Conservation (phyloP, 495 filamentous ascomycete species). For the Rhypophila decipiens region DNA sequence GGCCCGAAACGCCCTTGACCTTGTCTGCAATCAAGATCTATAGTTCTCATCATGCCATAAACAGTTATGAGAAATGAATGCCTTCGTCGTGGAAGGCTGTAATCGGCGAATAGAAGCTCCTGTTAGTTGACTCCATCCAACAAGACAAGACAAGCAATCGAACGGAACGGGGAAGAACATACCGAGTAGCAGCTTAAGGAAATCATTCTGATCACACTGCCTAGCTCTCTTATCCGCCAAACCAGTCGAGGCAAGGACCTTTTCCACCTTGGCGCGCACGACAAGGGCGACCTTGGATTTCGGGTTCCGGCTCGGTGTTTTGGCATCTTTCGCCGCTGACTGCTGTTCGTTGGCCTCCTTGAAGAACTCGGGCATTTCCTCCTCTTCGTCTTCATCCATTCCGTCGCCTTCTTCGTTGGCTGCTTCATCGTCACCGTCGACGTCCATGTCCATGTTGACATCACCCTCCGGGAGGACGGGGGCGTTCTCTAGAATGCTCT, state of each 20-base stretch:
- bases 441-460: constrained; percentile 39
- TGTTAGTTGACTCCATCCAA: no score
- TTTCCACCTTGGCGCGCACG: constrained; percentile 74
- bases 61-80: constrained; percentile 76
- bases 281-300: constrained; percentile 70
- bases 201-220: constrained; percentile 86
- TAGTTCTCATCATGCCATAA: not conserved
- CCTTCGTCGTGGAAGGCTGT: constrained; percentile 73
- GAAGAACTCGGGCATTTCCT: constrained; percentile 62
- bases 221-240: constrained; percentile 74
- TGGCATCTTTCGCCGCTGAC: constrained; percentile 37
- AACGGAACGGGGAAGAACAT: not conserved
- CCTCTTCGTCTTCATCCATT: constrained; percentile 34
- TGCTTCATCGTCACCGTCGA: constrained; percentile 42
- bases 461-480: constrained; percentile 16
- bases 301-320: constrained; percentile 45
- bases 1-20: not conserved
- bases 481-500: constrained; percentile 52
- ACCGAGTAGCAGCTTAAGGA: constrained; percentile 51
- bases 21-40: constrained; percentile 3
- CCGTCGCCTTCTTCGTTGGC: constrained; percentile 37
- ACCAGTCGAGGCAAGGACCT: constrained; percentile 68
- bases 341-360: constrained; percentile 61
- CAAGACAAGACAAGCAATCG: not conserved
- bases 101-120: constrained; percentile 25